Evolutionary conservation across 306 rosid genomes (phyloP).

Genomic region (Vigna radiata): DNA sequence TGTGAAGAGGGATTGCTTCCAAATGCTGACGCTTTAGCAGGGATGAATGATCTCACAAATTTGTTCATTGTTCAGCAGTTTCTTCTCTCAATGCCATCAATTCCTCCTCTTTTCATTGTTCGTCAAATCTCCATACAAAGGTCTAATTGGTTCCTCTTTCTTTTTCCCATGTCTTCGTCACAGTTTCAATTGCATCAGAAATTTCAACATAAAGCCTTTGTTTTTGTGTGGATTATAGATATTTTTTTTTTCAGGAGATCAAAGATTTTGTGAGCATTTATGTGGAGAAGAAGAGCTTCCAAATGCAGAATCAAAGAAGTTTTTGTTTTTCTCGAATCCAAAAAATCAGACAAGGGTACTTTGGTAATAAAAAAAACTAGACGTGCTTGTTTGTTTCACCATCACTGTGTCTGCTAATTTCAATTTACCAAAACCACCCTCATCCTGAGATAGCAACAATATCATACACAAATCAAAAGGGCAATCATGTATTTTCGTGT

Average conservation of each 20-base stretch:
- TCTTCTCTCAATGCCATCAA: conserved; percentile 56
- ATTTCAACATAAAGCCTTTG: background rate
- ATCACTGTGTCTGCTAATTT: background rate
- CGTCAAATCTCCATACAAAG: conserved; percentile 86
- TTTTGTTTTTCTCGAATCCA: background rate
- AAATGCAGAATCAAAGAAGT: background rate
- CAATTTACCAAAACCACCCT: conserved; percentile 38
- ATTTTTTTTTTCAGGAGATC: background rate
- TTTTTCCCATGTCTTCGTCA: background rate
- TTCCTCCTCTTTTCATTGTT: conserved; percentile 17
- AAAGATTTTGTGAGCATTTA: conserved; percentile 16
- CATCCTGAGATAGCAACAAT: background rate
- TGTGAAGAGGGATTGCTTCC: too few species aligned
- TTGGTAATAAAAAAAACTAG: conserved; percentile 28
- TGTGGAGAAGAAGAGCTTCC: conserved; percentile 2
- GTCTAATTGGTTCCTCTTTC: conserved; percentile 23
- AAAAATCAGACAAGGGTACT: conserved; percentile 20
- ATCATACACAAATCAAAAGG: conserved; percentile 31
- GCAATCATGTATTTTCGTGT: conserved; percentile 30
- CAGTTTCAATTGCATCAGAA: background rate
- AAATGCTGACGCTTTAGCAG: too few species aligned
- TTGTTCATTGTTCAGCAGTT: too few species aligned
- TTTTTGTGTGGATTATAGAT: background rate
- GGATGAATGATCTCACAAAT: too few species aligned
- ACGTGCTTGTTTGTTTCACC: background rate